Evolutionary conservation across 805 yeast species (phyloP), one percentile per base, ranked within the genome.

Genomic region (Starmerella potacharoeniae): DNA sequence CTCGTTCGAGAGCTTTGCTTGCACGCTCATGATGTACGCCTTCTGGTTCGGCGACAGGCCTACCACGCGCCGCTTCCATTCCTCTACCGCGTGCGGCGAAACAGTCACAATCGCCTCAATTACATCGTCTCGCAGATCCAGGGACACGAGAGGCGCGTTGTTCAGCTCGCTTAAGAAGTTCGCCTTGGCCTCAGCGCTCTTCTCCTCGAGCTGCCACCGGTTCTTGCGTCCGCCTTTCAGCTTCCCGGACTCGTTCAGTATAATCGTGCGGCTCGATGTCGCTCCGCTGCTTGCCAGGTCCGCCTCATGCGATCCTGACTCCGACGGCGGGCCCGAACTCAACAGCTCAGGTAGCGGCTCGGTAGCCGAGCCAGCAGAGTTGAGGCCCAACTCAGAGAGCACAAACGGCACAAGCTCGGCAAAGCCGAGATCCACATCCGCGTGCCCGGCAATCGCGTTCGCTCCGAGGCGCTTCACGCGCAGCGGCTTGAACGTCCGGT

Each of bases 91-190:
- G 35, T 58, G 58, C 10, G 70, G 69, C 5, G 69, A 57, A 0
- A 67, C 58, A 7, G 62, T 55, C 8, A 59, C 50, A 41, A 91
- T 85, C 77, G 89, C 85, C 51, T 89, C 91, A 58, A 93, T 68
- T 2, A 87, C 85, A 58, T 89, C 97, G 62, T 87, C 95, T 58
- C 83, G 76, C 11, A 81, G 69, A 65, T 91, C 97, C 36, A 91
- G 79, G 0, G 84, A 78, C 48, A 89, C 74, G 0, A 91, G 78
- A 0, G 97, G 91, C 0, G 93, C 83, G 28, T 72, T 69, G 0
- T 82, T 73, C 41, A 91, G 67, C 10, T 73, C 75, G 50, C 76
- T 75, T 42, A 88, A 65, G 48, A 83, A 72, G 3, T 71, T 65
- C 1, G 76, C 75, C 0, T 86, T 75, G 0, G 85, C 84, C 53